A percentile compares a stretch with the other conserved stretches of the same genome.
Evolutionary conservation across 2,329 filamentous ascomycete species (phyloP).

Genomic region (Aspergillus aculeatinus): DNA sequence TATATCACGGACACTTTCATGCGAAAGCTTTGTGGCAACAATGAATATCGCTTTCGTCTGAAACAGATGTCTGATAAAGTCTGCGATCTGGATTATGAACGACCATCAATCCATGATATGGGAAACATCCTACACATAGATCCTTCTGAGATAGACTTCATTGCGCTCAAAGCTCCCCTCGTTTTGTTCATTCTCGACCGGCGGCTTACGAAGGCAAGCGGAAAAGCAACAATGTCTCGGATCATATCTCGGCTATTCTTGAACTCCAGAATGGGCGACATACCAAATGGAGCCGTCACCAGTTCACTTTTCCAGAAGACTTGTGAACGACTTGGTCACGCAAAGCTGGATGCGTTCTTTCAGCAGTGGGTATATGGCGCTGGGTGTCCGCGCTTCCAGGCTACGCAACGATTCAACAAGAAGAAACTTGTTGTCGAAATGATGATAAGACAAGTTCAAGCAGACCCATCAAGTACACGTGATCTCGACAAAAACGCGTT

Average conservation of each 20-base stretch:
- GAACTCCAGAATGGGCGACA: conserved; percentile 78
- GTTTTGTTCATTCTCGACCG: conserved; percentile 94
- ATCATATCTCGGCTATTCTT: conserved; percentile 84
- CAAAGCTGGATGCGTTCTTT: conserved; percentile 86
- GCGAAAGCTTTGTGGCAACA: conserved; percentile 86
- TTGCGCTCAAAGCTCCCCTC: conserved; percentile 84
- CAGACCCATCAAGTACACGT: conserved; percentile 55
- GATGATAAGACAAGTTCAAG: conserved; percentile 75
- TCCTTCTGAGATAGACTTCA: conserved; percentile 82
- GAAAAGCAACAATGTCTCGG: conserved; percentile 76
- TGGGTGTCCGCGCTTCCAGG: conserved; percentile 83
- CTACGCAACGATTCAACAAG: conserved; percentile 92
- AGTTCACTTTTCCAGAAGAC: conserved; percentile 75
- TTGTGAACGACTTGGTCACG: conserved; percentile 85
- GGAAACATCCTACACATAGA: conserved; percentile 77
- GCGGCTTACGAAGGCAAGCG: conserved; percentile 82
- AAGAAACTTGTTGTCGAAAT: conserved; percentile 95
- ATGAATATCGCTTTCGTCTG: conserved; percentile 87
- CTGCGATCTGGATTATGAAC: conserved; percentile 74
- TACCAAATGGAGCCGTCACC: conserved; percentile 68
- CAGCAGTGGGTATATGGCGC: conserved; percentile 87
- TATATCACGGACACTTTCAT: conserved; percentile 96
- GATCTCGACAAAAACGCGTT: conserved; percentile 72
- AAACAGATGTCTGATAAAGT: conserved; percentile 81
- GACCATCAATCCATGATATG: conserved; percentile 78